Percentiles rank a stretch among this genome's conserved stretches.
phyloP scores from a whole-genome alignment of 495 filamentous ascomycete genomes.

The Annulohypoxylon moriforme region DNA sequence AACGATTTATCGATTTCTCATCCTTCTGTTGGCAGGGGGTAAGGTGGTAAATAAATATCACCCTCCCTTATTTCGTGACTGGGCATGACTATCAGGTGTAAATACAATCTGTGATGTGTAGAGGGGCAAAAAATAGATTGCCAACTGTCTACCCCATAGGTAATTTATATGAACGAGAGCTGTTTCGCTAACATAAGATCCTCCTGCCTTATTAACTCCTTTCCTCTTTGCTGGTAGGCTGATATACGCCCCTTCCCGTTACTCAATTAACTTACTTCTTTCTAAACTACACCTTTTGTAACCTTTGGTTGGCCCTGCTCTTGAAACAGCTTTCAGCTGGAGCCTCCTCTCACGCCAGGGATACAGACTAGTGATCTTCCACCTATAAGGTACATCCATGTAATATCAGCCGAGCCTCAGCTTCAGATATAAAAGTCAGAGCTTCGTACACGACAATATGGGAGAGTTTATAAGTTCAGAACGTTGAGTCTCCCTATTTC shows the following conservation, averaged over 20 bases:
- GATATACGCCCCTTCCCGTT: constrained; percentile 42
- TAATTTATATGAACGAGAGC: background rate
- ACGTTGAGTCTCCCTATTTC: constrained; percentile 40
- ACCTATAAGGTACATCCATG: background rate
- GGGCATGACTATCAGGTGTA: constrained; percentile 29
- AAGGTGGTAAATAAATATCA: constrained; percentile 24
- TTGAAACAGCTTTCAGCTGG: constrained; percentile 44
- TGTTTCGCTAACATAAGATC: constrained; percentile 13
- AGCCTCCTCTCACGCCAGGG: constrained; percentile 31
- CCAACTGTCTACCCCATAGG: background rate
- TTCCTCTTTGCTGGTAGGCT: constrained; percentile 44
- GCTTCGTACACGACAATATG: constrained; percentile 28
- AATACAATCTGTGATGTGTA: constrained; percentile 15
- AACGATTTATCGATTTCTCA: constrained; percentile 21
- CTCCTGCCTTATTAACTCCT: background rate
- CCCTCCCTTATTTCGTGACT: constrained; percentile 24
- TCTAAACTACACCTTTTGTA: constrained; percentile 1
- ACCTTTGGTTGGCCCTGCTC: constrained; percentile 38
- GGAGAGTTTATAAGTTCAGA: constrained; percentile 28
- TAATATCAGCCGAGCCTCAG: background rate
- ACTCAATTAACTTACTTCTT: constrained; percentile 26
- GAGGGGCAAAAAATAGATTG: constrained; percentile 28
- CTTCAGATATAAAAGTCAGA: constrained; percentile 34
- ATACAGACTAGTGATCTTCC: background rate
- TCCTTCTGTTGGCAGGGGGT: constrained; percentile 17